Conservation (phyloP, 306 rosid genomes). For the Begonia masoniana region DNA sequence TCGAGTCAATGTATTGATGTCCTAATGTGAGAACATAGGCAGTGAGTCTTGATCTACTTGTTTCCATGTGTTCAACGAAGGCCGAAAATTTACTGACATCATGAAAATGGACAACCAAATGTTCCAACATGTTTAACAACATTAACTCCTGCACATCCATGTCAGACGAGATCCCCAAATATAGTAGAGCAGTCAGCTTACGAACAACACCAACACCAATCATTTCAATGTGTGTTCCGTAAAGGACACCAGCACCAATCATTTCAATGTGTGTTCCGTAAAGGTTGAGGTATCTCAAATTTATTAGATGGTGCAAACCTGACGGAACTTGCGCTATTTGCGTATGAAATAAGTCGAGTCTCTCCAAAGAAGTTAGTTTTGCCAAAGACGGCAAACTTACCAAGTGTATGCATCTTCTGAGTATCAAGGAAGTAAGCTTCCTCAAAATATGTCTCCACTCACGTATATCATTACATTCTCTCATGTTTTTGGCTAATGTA, state of each 20-base stretch:
- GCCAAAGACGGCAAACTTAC: constrained; percentile 2
- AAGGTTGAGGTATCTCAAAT: constrained; percentile 4
- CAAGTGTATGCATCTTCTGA: background rate
- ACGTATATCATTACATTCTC: background rate
- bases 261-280: too few relatives aligned
- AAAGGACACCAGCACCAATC: too few relatives aligned
- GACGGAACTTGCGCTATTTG: constrained; percentile 2
- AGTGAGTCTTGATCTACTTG: background rate
- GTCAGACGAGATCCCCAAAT: background rate
- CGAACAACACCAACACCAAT: background rate
- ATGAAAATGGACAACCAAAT: background rate
- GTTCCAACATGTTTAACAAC: background rate
- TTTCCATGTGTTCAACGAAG: background rate
- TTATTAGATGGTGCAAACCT: constrained; percentile 3
- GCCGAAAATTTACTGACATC: background rate
- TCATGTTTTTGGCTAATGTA: constrained; percentile 2
- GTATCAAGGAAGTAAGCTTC: constrained; percentile 5
- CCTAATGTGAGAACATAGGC: background rate
- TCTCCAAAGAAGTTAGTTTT: background rate
- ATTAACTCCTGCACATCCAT: background rate
- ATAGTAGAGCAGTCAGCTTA: background rate
- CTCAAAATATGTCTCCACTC: too few relatives aligned
- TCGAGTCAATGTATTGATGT: background rate
- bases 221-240: background rate
- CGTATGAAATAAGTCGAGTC: constrained; percentile 1